Base-by-base conservation (phyloP, 352 stramenopile genomes). In the Globisporangium barbulae region DNA sequence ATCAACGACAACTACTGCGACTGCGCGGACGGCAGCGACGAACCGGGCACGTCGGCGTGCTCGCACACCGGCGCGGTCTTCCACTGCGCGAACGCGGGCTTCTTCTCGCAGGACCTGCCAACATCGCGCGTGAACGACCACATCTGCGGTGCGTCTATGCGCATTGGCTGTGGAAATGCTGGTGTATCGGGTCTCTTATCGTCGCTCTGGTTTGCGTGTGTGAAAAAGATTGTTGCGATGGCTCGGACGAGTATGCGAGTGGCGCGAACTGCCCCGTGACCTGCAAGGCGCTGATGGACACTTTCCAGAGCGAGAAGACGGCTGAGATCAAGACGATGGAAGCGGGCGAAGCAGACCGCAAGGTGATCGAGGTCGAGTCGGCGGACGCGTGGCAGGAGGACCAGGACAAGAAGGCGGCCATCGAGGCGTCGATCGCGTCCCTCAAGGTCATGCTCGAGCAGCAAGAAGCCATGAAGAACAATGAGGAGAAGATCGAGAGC, bases 1-100 rank as follows among this genome's bases (percentile, higher is more conserved):
- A 69, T 97, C 12, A 98, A 98, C 73, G 94, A 98, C 78, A 90
- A 98, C 73, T 98, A 97, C 70, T 98, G 94, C 72, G 94, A 98
- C 78, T 98, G 93, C 72, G 65, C 55, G 0, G 91, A 98, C 76
- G 90, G 90, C 25, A 89, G 67, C 22, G 92, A 98, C 74, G 92
- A 98, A 70, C 84, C 89, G 7, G 79, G 83, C 35, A 98, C 91
- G 22, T 78, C 89, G 19, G 91, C 91, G 9, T 97, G 92, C 65
- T 89, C 80, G 42, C 74, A 89, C 62, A 80, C 68, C 41, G 39
- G 69, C 35, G 76, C 65, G 5, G 54, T 69, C 10, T 96, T 95
- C 63, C 78, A 81, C 66, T 97, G 89, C 66, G 42, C 62, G 13
- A 96, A 96, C 68, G 60, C 67, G 0, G 88, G 87, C n/a, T 90